A percentile compares a stretch with the other conserved stretches of the same genome.
Evolutionary conservation across 805 yeast genomes (phyloP).

Genomic region (Nakazawaea ishiwadae): DNA sequence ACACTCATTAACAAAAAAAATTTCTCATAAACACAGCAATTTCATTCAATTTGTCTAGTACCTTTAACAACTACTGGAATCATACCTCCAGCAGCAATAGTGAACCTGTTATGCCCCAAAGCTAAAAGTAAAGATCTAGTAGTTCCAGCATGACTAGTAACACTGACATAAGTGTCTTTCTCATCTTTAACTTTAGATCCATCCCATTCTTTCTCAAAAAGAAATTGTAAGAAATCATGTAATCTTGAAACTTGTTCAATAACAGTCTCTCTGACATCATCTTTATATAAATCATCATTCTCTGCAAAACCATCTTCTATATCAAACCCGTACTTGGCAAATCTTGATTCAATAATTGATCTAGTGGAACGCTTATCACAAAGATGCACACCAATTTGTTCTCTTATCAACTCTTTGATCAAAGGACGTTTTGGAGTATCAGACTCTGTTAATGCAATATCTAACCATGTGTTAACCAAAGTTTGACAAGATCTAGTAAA

Average conservation of each 20-base stretch:
- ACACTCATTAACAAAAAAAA: too few relatives aligned
- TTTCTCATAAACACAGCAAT: too few relatives aligned
- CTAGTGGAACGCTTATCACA: constrained; percentile 54
- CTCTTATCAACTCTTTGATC: constrained; percentile 48
- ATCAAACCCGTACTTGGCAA: constrained; percentile 35
- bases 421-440: constrained; percentile 20
- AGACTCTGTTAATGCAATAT: constrained; percentile 24
- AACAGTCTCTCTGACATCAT: constrained; percentile 43
- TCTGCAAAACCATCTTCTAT: constrained; percentile 42
- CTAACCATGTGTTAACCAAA: constrained; percentile 45
- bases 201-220: constrained; percentile 26
- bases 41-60: constrained; percentile 15
- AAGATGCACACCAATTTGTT: constrained; percentile 53
- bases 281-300: constrained; percentile 42
- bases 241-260: constrained; percentile 47
- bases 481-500: constrained; percentile 62
- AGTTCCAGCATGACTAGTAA: constrained; percentile 61
- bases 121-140: constrained; percentile 48
- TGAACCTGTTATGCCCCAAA: constrained; percentile 49
- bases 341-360: constrained; percentile 32
- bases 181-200: constrained; percentile 18
- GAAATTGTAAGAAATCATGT: constrained; percentile 37
- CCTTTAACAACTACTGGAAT: constrained; percentile 54
- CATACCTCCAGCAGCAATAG: constrained; percentile 63
- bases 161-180: constrained; percentile 30